Evolutionary conservation across 495 filamentous ascomycete genomes (phyloP), one percentile per base, ranked within the genome.

Genomic region (Parathielavia hyrcaniae): DNA sequence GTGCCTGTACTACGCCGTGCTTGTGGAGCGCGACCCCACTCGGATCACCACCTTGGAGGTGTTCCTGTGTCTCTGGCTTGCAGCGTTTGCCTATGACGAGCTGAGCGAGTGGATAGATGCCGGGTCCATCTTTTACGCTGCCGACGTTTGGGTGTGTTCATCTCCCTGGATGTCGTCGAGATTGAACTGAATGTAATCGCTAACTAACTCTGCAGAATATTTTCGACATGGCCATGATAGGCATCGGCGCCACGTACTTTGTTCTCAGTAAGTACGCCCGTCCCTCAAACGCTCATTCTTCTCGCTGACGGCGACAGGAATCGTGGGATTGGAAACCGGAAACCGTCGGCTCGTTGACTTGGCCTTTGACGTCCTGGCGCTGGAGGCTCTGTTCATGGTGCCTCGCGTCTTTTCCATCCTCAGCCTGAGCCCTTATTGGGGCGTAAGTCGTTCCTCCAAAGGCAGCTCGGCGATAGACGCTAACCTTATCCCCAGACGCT

Each of bases 341-440:
- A 83, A 83, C 59, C 68, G 74, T 41, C 70, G 73, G 8, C 82
- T 92, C 17, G 87, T 86, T 44, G 86, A 93, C 59, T 75, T 84
- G 0, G 83, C 88, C 32, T 96, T 97, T 65, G 90, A 97, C 66
- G 85, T 97, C 53, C 75, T 97, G 11, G 87, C 89, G 0, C 75
- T 97, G 35, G 90, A 95, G 73, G 92, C 91, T 6, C 75, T 97
- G 16, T 90, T 97, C 64, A 81, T 97, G 64, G 87, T 96, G 34
- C 92, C 92, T 32, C 81, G 90, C 75, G 86, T 95, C 64, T 97
- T 85, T 73, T 93, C 90, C 19, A 79, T 97, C 48, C 79, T 96
- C 49, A 92, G 89, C 69, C 68, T 97, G 62, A 89, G 91, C 62
- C 87, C 88, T 2, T 97, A 95, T 69, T 96, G 95, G 80, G 92